phyloP scores from a whole-genome alignment of 2,329 filamentous ascomycete genomes.

The Aspergillus texensis region DNA sequence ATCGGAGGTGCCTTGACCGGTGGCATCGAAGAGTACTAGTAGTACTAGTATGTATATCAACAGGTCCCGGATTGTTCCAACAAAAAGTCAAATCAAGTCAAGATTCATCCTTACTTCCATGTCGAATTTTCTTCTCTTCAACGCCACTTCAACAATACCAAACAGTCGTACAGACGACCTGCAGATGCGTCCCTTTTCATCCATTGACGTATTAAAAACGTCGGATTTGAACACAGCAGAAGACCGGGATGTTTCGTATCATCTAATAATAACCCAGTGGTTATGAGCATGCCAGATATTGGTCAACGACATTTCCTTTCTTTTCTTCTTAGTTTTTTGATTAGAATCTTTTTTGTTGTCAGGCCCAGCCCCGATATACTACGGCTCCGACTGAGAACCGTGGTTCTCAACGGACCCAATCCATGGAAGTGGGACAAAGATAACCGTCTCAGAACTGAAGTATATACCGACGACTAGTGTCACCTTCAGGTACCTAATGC shows the following conservation, averaged over 20 bases:
- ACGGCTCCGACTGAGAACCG: not conserved
- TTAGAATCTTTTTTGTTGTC: not conserved
- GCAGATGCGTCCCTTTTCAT: not conserved
- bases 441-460: not conserved
- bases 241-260: not conserved
- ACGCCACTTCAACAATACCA: not conserved
- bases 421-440: conserved; percentile 3
- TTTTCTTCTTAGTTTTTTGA: not conserved
- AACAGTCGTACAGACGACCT: not conserved
- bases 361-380: not conserved
- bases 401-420: conserved; percentile 5
- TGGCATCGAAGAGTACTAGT: no score
- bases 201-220: not conserved
- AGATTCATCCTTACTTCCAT: not conserved
- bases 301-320: not conserved
- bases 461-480: conserved; percentile 5
- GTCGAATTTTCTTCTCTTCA: not conserved
- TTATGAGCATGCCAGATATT: not conserved
- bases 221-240: not conserved
- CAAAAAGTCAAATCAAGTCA: not conserved
- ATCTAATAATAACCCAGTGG: not conserved
- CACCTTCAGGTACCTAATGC: not conserved
- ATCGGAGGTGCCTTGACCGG: not conserved
- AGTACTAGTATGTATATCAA: not conserved
- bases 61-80: not conserved